Evolutionary conservation across 2,329 filamentous ascomycete genomes (phyloP).

Genomic region (Exserohilum turcica): DNA sequence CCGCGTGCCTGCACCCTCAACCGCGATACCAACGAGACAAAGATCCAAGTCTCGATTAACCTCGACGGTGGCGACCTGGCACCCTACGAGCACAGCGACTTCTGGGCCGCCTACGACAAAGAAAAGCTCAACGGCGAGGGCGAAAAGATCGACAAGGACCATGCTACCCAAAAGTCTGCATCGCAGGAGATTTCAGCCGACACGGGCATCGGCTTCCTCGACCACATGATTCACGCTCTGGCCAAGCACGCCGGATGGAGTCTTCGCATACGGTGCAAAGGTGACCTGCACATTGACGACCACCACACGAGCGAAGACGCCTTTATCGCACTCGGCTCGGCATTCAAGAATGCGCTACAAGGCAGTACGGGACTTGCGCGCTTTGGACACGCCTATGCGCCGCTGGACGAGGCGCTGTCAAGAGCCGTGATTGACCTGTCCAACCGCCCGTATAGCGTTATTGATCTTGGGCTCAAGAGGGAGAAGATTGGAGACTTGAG

Average conservation of each 20-base stretch:
- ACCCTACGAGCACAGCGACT: conserved; percentile 54
- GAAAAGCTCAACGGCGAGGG: conserved; percentile 37
- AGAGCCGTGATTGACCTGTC: conserved; percentile 94
- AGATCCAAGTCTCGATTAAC: conserved; percentile 90
- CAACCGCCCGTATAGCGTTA: conserved; percentile 84
- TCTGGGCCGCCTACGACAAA: conserved; percentile 55
- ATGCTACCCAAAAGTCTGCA: conserved; percentile 83
- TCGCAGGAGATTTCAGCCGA: conserved; percentile 85
- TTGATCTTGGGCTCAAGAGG: conserved; percentile 81
- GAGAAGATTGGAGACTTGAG: conserved; percentile 94
- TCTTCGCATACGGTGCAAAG: conserved; percentile 78
- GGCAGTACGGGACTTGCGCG: conserved; percentile 80
- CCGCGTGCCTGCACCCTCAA: conserved; percentile 76
- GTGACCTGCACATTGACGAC: conserved; percentile 96
- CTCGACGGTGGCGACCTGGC: conserved; percentile 79
- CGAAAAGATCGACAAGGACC: conserved; percentile 57
- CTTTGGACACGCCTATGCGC: conserved; percentile 90
- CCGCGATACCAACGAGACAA: conserved; percentile 97
- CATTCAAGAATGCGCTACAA: conserved; percentile 81
- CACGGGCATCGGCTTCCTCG: conserved; percentile 95
- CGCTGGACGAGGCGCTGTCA: conserved; percentile 92
- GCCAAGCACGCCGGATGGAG: conserved; percentile 97
- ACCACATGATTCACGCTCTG: conserved; percentile 97
- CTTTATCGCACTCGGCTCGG: conserved; percentile 85
- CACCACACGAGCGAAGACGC: conserved; percentile 98